Percentiles rank a stretch among this genome's conserved stretches.
Evolutionary conservation across 192 early-diverging fungal species (phyloP).

Genomic region (Lunasporangiospora selenospora): DNA sequence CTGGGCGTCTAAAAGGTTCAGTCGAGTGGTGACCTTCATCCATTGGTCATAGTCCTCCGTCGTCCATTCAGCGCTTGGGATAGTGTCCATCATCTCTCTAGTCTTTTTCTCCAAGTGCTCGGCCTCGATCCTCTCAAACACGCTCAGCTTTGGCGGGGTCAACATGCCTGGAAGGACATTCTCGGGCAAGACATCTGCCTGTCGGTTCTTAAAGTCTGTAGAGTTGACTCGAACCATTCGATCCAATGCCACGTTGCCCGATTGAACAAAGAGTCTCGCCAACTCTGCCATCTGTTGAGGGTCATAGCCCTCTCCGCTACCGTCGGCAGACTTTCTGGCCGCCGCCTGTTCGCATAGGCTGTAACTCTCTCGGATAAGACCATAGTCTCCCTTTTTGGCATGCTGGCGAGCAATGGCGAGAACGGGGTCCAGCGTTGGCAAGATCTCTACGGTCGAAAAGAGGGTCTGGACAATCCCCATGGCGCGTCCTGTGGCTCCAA

Average conservation of each 20-base stretch:
- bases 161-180: conserved; percentile 26
- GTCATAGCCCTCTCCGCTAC: too few relatives aligned
- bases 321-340: too few relatives aligned
- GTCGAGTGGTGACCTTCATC: conserved; percentile 13
- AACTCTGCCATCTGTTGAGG: background rate
- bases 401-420: conserved; percentile 24
- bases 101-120: conserved; percentile 8
- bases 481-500: conserved; percentile 10
- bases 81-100: background rate
- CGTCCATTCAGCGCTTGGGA: conserved; percentile 10
- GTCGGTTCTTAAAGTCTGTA: conserved; percentile 17
- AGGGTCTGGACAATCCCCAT: conserved; percentile 14
- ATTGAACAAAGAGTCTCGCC: background rate
- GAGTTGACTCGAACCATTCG: conserved; percentile 15
- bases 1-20: conserved; percentile 23
- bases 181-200: conserved; percentile 15
- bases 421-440: conserved; percentile 22
- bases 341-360: background rate
- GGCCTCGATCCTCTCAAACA: conserved; percentile 10
- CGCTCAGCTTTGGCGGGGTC: conserved; percentile 25
- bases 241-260: conserved; percentile 9
- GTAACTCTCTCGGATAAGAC: conserved; percentile 9
- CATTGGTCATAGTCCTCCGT: conserved; percentile 26
- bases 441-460: background rate
- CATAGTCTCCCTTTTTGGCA: conserved; percentile 37